Percentiles rank a stretch among this genome's conserved stretches.
Evolutionary conservation across 2,329 filamentous ascomycete genomes (phyloP).

Genomic region (Xylariaceae sp.): DNA sequence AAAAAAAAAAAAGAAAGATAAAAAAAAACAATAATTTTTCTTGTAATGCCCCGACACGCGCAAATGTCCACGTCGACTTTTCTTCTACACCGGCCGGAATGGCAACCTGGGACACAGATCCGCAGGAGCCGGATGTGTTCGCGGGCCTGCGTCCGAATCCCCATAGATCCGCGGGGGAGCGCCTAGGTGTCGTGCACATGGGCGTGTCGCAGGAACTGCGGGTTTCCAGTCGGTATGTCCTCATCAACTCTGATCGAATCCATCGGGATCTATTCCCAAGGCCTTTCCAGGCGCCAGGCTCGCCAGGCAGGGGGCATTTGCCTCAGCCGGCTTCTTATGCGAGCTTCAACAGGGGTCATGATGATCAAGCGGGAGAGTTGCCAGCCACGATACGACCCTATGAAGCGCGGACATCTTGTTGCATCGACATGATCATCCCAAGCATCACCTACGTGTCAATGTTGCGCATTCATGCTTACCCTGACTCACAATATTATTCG

Average conservation of each 20-base stretch:
- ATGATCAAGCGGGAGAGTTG: constrained; percentile 23
- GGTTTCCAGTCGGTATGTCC: constrained; percentile 9
- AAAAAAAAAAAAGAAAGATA: too few species aligned
- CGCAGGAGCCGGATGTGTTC: too few species aligned
- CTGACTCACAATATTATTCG: too few species aligned
- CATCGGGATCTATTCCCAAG: constrained; percentile 14
- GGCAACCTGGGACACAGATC: too few species aligned
- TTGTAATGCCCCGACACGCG: too few species aligned
- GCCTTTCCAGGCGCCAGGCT: constrained; percentile 15
- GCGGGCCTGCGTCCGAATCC: too few species aligned
- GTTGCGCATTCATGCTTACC: too few species aligned
- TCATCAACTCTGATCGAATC: constrained; percentile 9
- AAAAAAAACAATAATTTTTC: too few species aligned
- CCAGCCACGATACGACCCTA: constrained; percentile 22
- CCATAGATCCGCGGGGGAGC: not conserved
- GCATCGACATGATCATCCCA: not conserved
- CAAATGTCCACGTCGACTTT: too few species aligned
- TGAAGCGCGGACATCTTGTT: constrained; percentile 5
- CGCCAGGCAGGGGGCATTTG: constrained; percentile 17
- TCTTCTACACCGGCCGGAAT: too few species aligned
- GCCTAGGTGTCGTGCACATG: constrained; percentile 20
- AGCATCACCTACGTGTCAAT: not conserved
- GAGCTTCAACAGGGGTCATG: constrained; percentile 18
- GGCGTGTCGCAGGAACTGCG: constrained; percentile 20
- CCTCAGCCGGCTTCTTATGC: constrained; percentile 19